These are phyloP conservation scores for Cryphonectria nitschkei DNA, from an alignment of 2,329 filamentous ascomycete species.

Conservation along the genomic window DNA sequence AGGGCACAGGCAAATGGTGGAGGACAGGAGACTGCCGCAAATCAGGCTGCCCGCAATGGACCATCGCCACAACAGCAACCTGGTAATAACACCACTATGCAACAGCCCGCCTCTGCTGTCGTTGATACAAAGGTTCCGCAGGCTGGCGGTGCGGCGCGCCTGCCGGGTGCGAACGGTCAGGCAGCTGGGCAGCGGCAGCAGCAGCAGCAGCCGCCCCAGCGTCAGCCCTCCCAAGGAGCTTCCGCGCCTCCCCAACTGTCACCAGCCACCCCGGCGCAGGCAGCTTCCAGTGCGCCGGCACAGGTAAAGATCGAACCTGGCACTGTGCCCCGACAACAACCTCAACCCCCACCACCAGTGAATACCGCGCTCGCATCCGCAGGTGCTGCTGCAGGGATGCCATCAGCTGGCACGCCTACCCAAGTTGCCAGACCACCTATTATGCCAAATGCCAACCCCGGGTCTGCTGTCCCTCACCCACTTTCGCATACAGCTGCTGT, in stretches of 20 bases:
- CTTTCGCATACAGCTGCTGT: slow-evolving; percentile 56
- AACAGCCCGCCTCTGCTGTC: slow-evolving; percentile 47
- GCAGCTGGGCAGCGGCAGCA: slow-evolving; percentile 29
- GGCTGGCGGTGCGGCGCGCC: slow-evolving; percentile 35
- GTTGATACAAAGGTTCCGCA: slow-evolving; percentile 52
- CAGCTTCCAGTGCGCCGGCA: slow-evolving; percentile 31
- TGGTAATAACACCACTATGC: slow-evolving; percentile 31
- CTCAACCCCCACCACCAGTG: slow-evolving; percentile 32
- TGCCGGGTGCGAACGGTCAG: slow-evolving; percentile 32
- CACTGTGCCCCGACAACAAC: slow-evolving; percentile 34
- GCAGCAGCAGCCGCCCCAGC: slow-evolving; percentile 30
- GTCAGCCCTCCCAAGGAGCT: slow-evolving; percentile 31
- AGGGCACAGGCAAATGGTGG: slow-evolving; percentile 32
- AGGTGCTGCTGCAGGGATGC: slow-evolving; percentile 39
- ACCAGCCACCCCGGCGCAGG: slow-evolving; percentile 32
- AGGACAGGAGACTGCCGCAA: slow-evolving; percentile 20
- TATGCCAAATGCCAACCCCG: slow-evolving; percentile 36
- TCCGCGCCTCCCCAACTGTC: slow-evolving; percentile 28
- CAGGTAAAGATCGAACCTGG: slow-evolving; percentile 44
- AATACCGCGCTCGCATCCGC: slow-evolving; percentile 39
- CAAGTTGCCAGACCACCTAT: slow-evolving; percentile 9
- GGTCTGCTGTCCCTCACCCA: slow-evolving; percentile 45
- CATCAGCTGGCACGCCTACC: slow-evolving; percentile 52
- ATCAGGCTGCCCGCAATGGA: slow-evolving; percentile 28
- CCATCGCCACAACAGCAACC: slow-evolving; percentile 26